Percentiles rank a stretch among this genome's conserved stretches.
Conservation (phyloP, 2,329 filamentous ascomycete species). For the Allantophomopsis cytisporea region DNA sequence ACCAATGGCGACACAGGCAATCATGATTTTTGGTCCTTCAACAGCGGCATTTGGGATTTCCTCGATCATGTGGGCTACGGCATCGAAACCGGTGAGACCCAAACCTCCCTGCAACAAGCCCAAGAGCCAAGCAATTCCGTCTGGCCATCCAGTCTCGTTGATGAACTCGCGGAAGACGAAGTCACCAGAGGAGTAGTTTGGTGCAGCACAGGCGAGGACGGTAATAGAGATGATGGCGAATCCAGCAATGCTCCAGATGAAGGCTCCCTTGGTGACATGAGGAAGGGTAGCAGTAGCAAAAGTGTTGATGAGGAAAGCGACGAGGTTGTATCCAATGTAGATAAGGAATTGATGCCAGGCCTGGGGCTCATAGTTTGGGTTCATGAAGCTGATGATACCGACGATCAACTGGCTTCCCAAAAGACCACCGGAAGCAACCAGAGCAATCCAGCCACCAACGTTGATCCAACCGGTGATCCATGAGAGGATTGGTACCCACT, state of each 20-base stretch:
- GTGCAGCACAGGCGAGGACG: slow-evolving; percentile 26
- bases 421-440: slow-evolving; percentile 24
- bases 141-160: slow-evolving; percentile 33
- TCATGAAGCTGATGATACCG: slow-evolving; percentile 22
- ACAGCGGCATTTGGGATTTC: slow-evolving; percentile 37
- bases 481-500: slow-evolving; percentile 34
- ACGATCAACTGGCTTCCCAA: slow-evolving; percentile 29
- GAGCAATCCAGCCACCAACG: slow-evolving; percentile 29
- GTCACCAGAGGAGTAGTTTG: slow-evolving; percentile 5
- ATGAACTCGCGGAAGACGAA: slow-evolving; percentile 17
- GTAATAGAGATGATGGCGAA: slow-evolving; percentile 27
- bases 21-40: slow-evolving; percentile 31
- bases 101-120: slow-evolving; percentile 44
- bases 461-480: slow-evolving; percentile 37
- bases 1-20: slow-evolving; percentile 31
- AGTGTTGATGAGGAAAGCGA: slow-evolving; percentile 31
- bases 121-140: slow-evolving; percentile 46
- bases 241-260: slow-evolving; percentile 27
- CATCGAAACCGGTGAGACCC: slow-evolving; percentile 44
- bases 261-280: slow-evolving; percentile 24
- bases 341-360: slow-evolving; percentile 28
- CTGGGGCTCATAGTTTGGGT: slow-evolving; percentile 19
- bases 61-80: slow-evolving; percentile 50
- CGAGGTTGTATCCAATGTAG: slow-evolving; percentile 24
- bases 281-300: slow-evolving; percentile 43